phyloP scores from a whole-genome alignment of 2,329 filamentous ascomycete genomes.

The Exserohilum rostratum region DNA sequence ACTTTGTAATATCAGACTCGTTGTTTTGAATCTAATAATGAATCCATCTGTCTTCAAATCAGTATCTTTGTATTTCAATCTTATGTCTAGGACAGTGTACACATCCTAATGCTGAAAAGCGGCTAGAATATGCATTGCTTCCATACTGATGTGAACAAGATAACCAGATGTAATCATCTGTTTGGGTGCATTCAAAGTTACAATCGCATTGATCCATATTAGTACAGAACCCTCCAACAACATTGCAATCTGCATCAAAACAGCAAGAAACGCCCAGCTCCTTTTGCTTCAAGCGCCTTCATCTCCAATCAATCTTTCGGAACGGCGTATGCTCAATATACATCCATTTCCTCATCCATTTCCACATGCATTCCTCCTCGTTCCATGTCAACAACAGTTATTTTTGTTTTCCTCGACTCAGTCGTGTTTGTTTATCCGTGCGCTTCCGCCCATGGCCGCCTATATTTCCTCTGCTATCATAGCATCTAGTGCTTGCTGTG shows the following conservation, averaged over 20 bases:
- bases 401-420: background rate
- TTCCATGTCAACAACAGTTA: no score
- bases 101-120: no score
- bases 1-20: no score
- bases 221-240: background rate
- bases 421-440: background rate
- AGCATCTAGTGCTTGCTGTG: slow-evolving; percentile 10
- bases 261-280: background rate
- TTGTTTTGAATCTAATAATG: no score
- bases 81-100: no score
- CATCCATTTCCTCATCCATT: background rate
- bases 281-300: background rate
- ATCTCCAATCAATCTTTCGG: background rate
- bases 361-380: no score
- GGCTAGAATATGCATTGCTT: no score
- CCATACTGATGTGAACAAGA: no score
- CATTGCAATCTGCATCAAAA: background rate
- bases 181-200: no score
- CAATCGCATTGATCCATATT: background rate
- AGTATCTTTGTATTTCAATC: no score
- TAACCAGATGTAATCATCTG: no score
- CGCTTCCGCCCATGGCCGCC: background rate
- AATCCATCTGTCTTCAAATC: no score
- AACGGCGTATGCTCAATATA: background rate
- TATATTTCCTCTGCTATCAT: background rate